Percentiles rank a stretch among this genome's conserved stretches.
phyloP scores from a whole-genome alignment of 768 basidiomycete genomes.

The Kwoniella europaea region DNA sequence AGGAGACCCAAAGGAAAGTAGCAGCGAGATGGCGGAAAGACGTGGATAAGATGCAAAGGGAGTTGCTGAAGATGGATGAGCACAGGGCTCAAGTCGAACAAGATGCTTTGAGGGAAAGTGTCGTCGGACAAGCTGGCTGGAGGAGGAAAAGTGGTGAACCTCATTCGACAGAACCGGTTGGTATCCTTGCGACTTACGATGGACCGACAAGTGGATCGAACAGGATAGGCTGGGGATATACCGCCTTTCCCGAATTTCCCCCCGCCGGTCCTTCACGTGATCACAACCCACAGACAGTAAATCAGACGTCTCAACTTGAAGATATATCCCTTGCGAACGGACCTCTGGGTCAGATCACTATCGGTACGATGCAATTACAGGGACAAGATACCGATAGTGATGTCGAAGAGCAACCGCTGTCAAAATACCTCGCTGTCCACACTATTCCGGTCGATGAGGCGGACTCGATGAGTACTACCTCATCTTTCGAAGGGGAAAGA shows the following conservation, averaged over 20 bases:
- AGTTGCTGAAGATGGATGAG: slow-evolving; percentile 38
- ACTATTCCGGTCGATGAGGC: slow-evolving; percentile 13
- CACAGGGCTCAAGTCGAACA: slow-evolving; percentile 14
- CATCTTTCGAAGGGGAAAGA: slow-evolving; percentile 5
- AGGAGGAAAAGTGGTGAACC: neutral
- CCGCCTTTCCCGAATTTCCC: slow-evolving; percentile 29
- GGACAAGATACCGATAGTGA: neutral
- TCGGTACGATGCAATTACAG: neutral
- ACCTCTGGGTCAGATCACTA: neutral
- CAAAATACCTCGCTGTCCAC: neutral
- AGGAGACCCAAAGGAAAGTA: slow-evolving; percentile 43
- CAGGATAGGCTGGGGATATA: slow-evolving; percentile 36
- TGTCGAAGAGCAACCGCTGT: neutral
- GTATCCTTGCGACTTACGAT: neutral
- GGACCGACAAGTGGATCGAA: neutral
- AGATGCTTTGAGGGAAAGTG: slow-evolving; percentile 1
- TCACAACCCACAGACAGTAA: neutral
- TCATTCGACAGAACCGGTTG: neutral
- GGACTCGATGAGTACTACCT: slow-evolving; percentile 5
- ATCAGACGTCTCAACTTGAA: neutral
- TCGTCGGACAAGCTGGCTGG: slow-evolving; percentile 5
- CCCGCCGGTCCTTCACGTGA: slow-evolving; percentile 1
- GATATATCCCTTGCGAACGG: neutral
- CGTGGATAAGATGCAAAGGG: slow-evolving; percentile 44
- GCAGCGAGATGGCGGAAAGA: slow-evolving; percentile 40